phyloP scores from a whole-genome alignment of 495 filamentous ascomycete genomes.

The Podospora pseudopauciseta region DNA sequence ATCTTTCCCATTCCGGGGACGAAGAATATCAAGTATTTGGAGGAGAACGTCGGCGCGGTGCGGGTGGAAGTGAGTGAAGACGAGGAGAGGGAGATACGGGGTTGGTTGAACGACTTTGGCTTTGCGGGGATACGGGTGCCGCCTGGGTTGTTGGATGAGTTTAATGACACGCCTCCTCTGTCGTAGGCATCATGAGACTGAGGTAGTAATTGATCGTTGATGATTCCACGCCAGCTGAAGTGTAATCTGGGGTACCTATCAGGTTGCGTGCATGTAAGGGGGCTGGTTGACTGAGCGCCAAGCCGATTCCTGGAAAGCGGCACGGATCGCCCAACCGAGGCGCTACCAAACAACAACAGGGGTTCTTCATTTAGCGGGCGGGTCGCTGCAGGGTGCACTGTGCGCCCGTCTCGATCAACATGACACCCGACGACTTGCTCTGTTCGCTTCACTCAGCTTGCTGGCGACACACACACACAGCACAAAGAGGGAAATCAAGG shows the following conservation, averaged over 20 bases:
- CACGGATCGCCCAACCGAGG: not conserved
- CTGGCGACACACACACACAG: not conserved
- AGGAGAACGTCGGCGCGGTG: conserved; percentile 53
- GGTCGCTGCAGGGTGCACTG: not conserved
- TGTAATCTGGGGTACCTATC: no score
- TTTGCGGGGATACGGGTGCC: conserved; percentile 16
- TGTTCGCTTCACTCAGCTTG: not conserved
- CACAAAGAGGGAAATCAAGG: not conserved
- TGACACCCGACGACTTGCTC: not conserved
- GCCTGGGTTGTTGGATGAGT: conserved; percentile 21
- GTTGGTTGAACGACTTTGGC: conserved; percentile 14
- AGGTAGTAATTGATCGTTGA: not conserved
- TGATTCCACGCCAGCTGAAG: no score
- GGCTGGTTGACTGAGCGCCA: not conserved
- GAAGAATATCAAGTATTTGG: conserved; percentile 53
- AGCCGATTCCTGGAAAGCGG: not conserved
- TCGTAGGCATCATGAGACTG: not conserved
- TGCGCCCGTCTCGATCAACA: not conserved
- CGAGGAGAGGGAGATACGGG: conserved; percentile 46
- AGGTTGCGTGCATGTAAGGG: not conserved
- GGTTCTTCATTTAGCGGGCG: not conserved
- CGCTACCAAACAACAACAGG: not conserved
- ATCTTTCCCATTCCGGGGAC: conserved; percentile 57
- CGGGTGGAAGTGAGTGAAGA: conserved; percentile 41
- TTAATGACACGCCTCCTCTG: conserved; percentile 22